phyloP scores from a whole-genome alignment of 768 basidiomycete species.

The Tricholoma furcatifolium region DNA sequence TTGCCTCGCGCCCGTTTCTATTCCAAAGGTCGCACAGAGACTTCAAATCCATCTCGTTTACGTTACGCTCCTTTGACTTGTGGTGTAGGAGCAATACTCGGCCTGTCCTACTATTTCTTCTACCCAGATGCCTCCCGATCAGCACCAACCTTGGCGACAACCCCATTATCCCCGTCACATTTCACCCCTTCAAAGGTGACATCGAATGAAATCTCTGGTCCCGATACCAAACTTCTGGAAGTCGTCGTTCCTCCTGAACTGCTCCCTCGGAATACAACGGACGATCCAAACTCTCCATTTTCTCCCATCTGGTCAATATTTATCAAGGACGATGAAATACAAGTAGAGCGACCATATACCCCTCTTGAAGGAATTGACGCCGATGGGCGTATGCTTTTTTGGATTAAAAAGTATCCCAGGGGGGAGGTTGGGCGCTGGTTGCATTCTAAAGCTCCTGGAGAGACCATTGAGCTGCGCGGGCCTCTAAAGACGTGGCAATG shows the following conservation, averaged over 20 bases:
- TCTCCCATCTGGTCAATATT: conserved; percentile 71
- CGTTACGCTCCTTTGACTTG: conserved; percentile 6
- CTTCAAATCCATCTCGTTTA: neutral
- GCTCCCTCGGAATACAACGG: conserved; percentile 24
- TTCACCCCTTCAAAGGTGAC: conserved; percentile 63
- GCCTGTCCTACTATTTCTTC: conserved; percentile 50
- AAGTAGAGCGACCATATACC: conserved; percentile 85
- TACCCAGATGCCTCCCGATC: conserved; percentile 46
- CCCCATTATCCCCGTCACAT: conserved; percentile 44
- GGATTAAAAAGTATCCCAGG: conserved; percentile 76
- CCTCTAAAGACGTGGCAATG: conserved; percentile 70
- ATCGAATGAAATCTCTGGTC: conserved; percentile 50
- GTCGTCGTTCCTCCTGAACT: conserved; percentile 51
- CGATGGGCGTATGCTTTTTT: conserved; percentile 67
- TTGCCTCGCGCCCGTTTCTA: conserved; percentile 3
- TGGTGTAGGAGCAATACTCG: conserved; percentile 26
- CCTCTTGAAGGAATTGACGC: conserved; percentile 71
- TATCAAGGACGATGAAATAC: conserved; percentile 86
- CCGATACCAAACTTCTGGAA: conserved; percentile 63
- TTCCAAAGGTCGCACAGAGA: neutral
- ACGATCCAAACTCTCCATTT: conserved; percentile 19
- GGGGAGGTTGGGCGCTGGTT: conserved; percentile 87
- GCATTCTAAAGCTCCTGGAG: conserved; percentile 65
- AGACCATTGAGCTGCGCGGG: conserved; percentile 73
- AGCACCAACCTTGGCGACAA: conserved; percentile 37